phyloP scores from a whole-genome alignment of 208 protist genomes.

The Lotmaria passim region DNA sequence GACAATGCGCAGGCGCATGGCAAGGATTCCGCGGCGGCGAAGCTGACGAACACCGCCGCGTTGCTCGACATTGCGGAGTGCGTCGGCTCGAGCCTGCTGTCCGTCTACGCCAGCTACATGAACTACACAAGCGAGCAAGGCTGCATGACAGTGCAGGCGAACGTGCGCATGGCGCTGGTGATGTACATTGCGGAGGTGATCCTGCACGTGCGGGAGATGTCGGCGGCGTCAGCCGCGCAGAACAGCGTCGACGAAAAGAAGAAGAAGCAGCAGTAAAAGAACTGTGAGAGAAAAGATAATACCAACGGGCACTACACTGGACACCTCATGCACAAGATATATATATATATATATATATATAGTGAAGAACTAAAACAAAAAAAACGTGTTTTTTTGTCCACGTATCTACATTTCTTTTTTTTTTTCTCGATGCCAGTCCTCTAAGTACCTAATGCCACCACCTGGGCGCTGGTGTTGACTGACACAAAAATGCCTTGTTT shows the following conservation, averaged over 20 bases:
- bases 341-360: too few relatives aligned
- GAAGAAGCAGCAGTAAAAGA: constrained; percentile 18
- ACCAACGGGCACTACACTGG: too few relatives aligned
- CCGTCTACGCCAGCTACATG: constrained; percentile 52
- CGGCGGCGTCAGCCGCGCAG: not conserved
- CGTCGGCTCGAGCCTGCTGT: constrained; percentile 34
- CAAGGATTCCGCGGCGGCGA: constrained; percentile 21
- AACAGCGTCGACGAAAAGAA: constrained; percentile 31
- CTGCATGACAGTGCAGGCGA: constrained; percentile 52
- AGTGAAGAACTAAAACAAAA: too few relatives aligned
- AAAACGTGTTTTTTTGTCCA: too few relatives aligned
- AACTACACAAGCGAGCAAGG: constrained; percentile 43
- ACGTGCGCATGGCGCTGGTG: constrained; percentile 49
- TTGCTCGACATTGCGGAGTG: constrained; percentile 42
- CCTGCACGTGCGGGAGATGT: constrained; percentile 36
- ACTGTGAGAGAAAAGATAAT: too few relatives aligned
- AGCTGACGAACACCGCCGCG: constrained; percentile 13
- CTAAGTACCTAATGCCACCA: too few relatives aligned
- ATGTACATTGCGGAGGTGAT: constrained; percentile 44
- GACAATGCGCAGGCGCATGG: constrained; percentile 21
- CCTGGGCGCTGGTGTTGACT: too few relatives aligned
- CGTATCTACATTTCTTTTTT: constrained; percentile 17
- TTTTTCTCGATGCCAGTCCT: constrained; percentile 14
- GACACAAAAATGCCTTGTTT: too few relatives aligned
- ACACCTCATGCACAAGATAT: too few relatives aligned